Evolutionary conservation across 148 eudicot species (phyloP).

Genomic region (Rhododendron griersonianum): DNA sequence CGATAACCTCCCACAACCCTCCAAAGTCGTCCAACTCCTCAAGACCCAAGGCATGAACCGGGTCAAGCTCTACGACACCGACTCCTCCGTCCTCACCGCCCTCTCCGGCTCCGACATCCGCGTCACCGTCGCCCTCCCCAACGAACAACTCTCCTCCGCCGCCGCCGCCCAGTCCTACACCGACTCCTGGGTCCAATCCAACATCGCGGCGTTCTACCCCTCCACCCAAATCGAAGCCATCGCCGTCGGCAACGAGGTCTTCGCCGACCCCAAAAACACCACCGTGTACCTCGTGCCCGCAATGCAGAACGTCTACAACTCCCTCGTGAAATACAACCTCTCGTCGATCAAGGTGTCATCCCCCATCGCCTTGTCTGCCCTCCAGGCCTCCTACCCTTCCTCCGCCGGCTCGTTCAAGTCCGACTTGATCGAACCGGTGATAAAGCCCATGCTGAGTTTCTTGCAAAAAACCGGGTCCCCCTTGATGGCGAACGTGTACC

Average conservation of each 20-base stretch:
- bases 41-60: slow-evolving; percentile 50
- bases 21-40: slow-evolving; percentile 68
- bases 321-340: slow-evolving; percentile 31
- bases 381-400: slow-evolving; percentile 62
- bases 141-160: slow-evolving; percentile 67
- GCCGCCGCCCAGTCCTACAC: slow-evolving; percentile 57
- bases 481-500: slow-evolving; percentile 78
- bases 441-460: slow-evolving; percentile 63
- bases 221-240: slow-evolving; percentile 42
- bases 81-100: slow-evolving; percentile 39
- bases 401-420: slow-evolving; percentile 73
- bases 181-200: slow-evolving; percentile 61
- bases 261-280: slow-evolving; percentile 44
- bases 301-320: slow-evolving; percentile 52
- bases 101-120: slow-evolving; percentile 32
- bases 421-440: slow-evolving; percentile 46
- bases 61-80: slow-evolving; percentile 64
- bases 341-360: slow-evolving; percentile 48
- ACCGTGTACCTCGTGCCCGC: slow-evolving; percentile 58
- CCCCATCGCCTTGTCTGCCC: slow-evolving; percentile 53
- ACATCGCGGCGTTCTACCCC: slow-evolving; percentile 44
- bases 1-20: slow-evolving; percentile 61
- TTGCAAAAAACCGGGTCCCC: slow-evolving; percentile 49
- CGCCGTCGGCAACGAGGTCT: slow-evolving; percentile 91
- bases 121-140: slow-evolving; percentile 58